Percentiles rank a stretch among this genome's conserved stretches.
phyloP scores from a whole-genome alignment of 169 alveolate genomes.

The Condylostoma magnum region DNA sequence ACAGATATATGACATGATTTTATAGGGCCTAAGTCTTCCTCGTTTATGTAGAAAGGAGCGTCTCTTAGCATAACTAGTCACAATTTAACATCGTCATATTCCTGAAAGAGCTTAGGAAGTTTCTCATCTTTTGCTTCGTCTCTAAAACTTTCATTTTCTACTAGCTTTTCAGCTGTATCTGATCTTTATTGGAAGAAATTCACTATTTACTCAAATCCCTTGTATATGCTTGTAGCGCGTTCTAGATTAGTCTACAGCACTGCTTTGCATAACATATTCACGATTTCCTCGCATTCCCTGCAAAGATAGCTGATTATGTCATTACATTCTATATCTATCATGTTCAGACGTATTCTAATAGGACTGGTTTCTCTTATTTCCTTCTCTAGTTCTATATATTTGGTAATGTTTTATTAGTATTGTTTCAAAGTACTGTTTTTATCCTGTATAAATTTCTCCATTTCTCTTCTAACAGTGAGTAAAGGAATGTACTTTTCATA shows the following conservation, averaged over 20 bases:
- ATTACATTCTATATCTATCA: conserved; percentile 70
- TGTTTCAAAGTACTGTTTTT: conserved; percentile 47
- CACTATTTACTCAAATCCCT: conserved; percentile 36
- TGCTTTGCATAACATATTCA: conserved; percentile 31
- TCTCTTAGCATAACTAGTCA: conserved; percentile 66
- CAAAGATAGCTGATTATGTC: conserved; percentile 60
- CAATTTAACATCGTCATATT: conserved; percentile 55
- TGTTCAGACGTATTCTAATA: conserved; percentile 62
- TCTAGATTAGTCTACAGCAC: conserved; percentile 39
- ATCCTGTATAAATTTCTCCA: conserved; percentile 48
- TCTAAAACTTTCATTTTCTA: conserved; percentile 52
- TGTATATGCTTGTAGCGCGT: conserved; percentile 33
- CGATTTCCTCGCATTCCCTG: conserved; percentile 56
- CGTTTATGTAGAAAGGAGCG: conserved; percentile 33
- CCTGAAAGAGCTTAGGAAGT: conserved; percentile 40
- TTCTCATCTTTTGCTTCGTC: conserved; percentile 49
- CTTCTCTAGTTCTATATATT: conserved; percentile 40
- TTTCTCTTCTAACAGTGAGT: conserved; percentile 56
- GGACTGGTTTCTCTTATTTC: conserved; percentile 64
- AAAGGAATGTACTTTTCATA: conserved; percentile 66
- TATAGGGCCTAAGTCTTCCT: conserved; percentile 40
- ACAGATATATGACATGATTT: conserved; percentile 36
- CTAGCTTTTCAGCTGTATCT: conserved; percentile 54
- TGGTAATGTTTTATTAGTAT: conserved; percentile 44
- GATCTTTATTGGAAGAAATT: conserved; percentile 50